phyloP scores from a whole-genome alignment of 1,284 basidiomycete species.

The Ceratobasidium sp. region DNA sequence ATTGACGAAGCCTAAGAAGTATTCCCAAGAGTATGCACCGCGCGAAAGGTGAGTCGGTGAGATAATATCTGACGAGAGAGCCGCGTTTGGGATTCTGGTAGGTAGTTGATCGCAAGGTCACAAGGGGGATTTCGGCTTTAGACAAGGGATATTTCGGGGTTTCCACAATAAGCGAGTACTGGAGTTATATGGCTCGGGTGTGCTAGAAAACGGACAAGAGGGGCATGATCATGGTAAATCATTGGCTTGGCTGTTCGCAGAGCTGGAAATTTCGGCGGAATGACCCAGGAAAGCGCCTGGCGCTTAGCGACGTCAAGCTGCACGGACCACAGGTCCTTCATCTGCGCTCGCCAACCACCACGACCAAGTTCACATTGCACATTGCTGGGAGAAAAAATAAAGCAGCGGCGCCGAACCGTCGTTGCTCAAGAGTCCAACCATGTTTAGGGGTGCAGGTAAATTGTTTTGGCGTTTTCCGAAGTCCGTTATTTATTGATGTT shows the following conservation, averaged over 20 bases:
- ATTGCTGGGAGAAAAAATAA: neutral
- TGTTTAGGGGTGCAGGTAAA: constrained; percentile 35
- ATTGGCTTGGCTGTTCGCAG: no score
- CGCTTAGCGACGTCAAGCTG: neutral
- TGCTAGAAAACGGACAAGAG: no score
- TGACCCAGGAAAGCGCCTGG: constrained; percentile 2
- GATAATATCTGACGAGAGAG: no score
- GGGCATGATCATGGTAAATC: no score
- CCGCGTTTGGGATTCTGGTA: no score
- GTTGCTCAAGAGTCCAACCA: neutral
- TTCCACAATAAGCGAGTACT: no score
- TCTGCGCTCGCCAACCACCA: constrained; percentile 5
- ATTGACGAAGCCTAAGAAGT: neutral
- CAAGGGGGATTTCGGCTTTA: no score
- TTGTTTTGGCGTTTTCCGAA: neutral
- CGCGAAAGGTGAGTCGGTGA: no score
- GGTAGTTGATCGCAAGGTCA: no score
- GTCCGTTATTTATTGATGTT: neutral
- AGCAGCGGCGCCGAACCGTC: neutral
- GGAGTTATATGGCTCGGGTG: no score
- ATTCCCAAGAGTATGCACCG: neutral
- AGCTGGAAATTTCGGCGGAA: no score
- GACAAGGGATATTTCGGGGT: no score
- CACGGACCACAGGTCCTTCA: constrained; percentile 8
- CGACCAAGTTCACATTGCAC: neutral